Base-by-base conservation (phyloP, 192 early-diverging fungal genomes). In the Lobulomyces angularis region DNA sequence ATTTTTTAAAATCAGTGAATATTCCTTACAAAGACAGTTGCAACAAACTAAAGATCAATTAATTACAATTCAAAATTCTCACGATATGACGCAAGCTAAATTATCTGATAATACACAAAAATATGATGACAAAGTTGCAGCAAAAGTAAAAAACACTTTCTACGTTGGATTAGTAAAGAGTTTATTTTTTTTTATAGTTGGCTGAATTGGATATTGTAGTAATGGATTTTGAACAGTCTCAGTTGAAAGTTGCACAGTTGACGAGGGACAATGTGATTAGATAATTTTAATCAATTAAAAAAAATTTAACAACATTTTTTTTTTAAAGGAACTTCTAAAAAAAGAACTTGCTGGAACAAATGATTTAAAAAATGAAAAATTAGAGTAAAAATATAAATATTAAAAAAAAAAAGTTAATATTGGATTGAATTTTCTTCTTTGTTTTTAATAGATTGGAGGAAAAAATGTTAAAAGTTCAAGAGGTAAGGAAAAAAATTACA, bases 191-290 rank as follows among this genome's bases (percentile, higher is more conserved):
- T 2, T 74, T 61, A 7, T 81, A 82, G 45, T 61, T 88, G 20
- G 86, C 83, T 4, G 90, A 91, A 45, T 58, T 88, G n/a, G 88
- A 95, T 48, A 89, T 95, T 35, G 57, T 89, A 3, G 67, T 79
- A 30, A 63, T 79, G 33, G 90, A 95, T 44, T 60, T 90, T 28
- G 88, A 95, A 39, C 74, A 80, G 18, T 77, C 82, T 12, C 82
- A 83, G 34, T 64, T 64, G 26, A 82, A 72, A 37, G 60, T 82
- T 5, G 67, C 70, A 3, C 67, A 77, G 26, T 50, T 82, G 35
- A 73, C 81, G 50, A 55, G 78, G 8, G 76, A 86, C 35, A 87
- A 84, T 45, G 77, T 74, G 49, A 26, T 68, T 27, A 44, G 44
- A n/a, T n/a, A n/a, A n/a, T n/a, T n/a, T n/a, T n/a, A n/a, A n/a